These are phyloP conservation scores for Collybia mongolica DNA, from an alignment of 768 basidiomycete genomes.

Conservation along the genomic window DNA sequence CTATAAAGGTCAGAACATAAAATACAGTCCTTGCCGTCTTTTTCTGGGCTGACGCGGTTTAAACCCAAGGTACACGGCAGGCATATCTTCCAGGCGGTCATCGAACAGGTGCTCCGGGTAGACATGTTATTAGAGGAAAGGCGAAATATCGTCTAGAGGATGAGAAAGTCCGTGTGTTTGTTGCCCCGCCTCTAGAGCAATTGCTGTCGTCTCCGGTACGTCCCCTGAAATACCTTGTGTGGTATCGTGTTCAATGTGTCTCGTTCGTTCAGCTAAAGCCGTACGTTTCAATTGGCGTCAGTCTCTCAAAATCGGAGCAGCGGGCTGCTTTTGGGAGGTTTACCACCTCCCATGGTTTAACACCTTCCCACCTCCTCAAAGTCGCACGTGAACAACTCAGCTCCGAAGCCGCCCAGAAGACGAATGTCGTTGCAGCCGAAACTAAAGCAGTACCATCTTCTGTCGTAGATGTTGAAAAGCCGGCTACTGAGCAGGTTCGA, in stretches of 20 bases:
- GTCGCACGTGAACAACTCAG: constrained; percentile 25
- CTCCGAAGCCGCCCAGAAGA: too few species aligned
- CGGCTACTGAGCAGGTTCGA: too few species aligned
- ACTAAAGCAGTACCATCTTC: too few species aligned
- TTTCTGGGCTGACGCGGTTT: background rate
- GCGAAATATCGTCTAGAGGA: constrained; percentile 82
- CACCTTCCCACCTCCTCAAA: constrained; percentile 41
- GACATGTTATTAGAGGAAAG: constrained; percentile 74
- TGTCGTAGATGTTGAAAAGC: too few species aligned
- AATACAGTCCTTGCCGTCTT: background rate
- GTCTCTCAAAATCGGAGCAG: constrained; percentile 33
- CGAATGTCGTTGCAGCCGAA: too few species aligned
- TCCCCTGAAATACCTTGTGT: constrained; percentile 5
- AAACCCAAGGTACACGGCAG: constrained; percentile 74
- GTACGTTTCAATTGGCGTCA: constrained; percentile 54
- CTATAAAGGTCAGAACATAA: constrained; percentile 76
- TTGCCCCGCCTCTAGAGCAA: constrained; percentile 72
- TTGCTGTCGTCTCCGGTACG: constrained; percentile 59
- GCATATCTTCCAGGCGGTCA: constrained; percentile 80
- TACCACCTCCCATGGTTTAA: constrained; percentile 35
- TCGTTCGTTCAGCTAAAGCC: constrained; percentile 55
- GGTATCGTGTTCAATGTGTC: constrained; percentile 1
- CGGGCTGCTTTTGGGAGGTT: constrained; percentile 38
- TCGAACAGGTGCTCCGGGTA: constrained; percentile 87
- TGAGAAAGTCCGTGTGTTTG: constrained; percentile 79